Evolutionary conservation across 345 rosid species (phyloP), one percentile per base, ranked within the genome.

Genomic region (Syzygium grande): DNA sequence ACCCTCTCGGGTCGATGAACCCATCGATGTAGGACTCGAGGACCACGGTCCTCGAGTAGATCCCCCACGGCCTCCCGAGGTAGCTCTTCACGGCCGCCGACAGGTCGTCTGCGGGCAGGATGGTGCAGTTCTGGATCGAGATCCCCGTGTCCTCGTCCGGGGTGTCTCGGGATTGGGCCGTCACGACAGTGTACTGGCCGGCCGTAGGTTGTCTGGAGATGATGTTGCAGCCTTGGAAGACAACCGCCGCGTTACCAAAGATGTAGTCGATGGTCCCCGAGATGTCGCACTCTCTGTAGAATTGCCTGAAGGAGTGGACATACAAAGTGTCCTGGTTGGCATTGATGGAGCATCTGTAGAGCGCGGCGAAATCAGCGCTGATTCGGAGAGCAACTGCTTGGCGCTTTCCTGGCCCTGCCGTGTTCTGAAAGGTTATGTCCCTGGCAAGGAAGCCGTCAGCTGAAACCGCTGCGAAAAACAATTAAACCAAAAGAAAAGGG

Each of bases 351-450:
- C 99, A 97, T 38, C 92, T 87, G 68, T 90, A 96, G 15, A 96
- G 63, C 30, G 98, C 99, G 17, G 93, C 87, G 2, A 94, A 88
- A 87, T 97, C 99, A 2, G 99, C 97, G 19, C 90, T 95, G 38
- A 93, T 91, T 41, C 99, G 94, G 56, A 96, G 79, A 0, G 99
- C 99, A 25, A 91, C 99, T 0, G 99, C 98, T 88, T 97, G 99
- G 89, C 93, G 92, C 90, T 93, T 96, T 89, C 55, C 91, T 1
- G 98, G 95, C 73, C 98, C 99, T 0, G 99, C 99, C 3, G 92
- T 90, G 93, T 97, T 97, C 73, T 91, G 91, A 23, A 97, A 89
- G n/a, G 94, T 90, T 86, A 97, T 89, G 84, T 94, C 99, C 54
- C 97, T 88, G 25, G 98, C 99, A 43, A 96, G 85, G 91, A 97